Evolutionary conservation across 129 eudicot genomes (phyloP).

Genomic region (Deinandra increscens): DNA sequence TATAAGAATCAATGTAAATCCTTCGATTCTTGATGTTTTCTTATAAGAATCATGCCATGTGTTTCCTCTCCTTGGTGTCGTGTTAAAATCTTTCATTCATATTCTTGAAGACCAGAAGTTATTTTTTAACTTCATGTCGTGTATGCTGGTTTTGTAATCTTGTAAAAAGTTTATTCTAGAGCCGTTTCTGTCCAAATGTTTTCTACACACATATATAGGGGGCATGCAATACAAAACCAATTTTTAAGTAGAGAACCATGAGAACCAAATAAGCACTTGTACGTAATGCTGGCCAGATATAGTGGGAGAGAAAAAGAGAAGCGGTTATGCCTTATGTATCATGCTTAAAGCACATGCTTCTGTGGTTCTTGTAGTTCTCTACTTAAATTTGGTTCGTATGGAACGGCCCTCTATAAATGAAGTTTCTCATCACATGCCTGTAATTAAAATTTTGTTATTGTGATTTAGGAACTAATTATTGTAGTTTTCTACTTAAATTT

Average conservation of each 20-base stretch:
- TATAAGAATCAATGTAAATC: neutral
- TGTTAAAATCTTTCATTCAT: neutral
- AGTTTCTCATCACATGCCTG: neutral
- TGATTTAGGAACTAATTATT: constrained; percentile 59
- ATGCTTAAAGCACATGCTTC: neutral
- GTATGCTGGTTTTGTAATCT: neutral
- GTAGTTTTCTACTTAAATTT: no score
- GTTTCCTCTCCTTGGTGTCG: neutral
- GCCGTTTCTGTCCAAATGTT: neutral
- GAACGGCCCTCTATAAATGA: neutral
- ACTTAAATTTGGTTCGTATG: no score
- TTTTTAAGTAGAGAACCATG: neutral
- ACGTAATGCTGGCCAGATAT: neutral
- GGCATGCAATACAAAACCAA: neutral
- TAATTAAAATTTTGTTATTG: constrained; percentile 9
- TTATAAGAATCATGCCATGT: neutral
- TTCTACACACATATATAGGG: no score
- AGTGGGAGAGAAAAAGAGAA: neutral
- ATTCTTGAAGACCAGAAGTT: neutral
- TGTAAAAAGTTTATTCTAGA: neutral
- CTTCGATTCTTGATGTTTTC: neutral
- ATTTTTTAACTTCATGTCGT: neutral
- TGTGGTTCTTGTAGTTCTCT: no score
- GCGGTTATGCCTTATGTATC: neutral
- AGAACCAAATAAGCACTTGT: neutral